phyloP scores from a whole-genome alignment of 768 basidiomycete species.

The Tylopilus plumbeoviolaceoides region DNA sequence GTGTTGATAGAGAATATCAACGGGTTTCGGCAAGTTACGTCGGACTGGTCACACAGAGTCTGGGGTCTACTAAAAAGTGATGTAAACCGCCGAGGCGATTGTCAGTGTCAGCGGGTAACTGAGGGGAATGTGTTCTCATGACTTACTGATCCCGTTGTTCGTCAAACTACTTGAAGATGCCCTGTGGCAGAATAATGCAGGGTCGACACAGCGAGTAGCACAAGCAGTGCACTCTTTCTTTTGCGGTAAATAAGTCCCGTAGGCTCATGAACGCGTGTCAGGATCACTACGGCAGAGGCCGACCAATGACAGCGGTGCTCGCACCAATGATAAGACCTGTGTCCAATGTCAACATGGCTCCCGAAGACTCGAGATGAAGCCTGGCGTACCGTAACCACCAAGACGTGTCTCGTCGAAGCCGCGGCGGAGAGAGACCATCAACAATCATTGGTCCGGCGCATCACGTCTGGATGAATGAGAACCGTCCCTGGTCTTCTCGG shows the following conservation, averaged over 20 bases:
- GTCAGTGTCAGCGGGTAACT: slow-evolving; percentile 2
- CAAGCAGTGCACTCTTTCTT: slow-evolving; percentile 58
- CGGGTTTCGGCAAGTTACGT: neutral
- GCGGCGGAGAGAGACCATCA: slow-evolving; percentile 39
- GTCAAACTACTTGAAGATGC: slow-evolving; percentile 49
- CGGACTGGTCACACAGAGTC: neutral
- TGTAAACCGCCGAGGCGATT: slow-evolving; percentile 48
- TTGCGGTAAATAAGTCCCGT: slow-evolving; percentile 48
- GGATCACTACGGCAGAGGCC: slow-evolving; percentile 31
- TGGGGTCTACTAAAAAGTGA: slow-evolving; percentile 43
- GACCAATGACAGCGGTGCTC: slow-evolving; percentile 51
- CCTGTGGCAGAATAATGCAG: slow-evolving; percentile 53
- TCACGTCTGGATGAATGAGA: neutral
- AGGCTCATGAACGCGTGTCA: slow-evolving; percentile 48
- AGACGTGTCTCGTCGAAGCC: slow-evolving; percentile 51
- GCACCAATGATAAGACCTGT: slow-evolving; percentile 57
- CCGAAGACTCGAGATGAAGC: neutral
- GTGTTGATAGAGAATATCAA: slow-evolving; percentile 53
- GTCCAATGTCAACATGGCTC: neutral
- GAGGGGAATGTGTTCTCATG: neutral
- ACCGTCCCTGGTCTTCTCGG: neutral
- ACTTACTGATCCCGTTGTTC: slow-evolving; percentile 62
- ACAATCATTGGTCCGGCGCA: slow-evolving; percentile 25
- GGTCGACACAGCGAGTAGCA: slow-evolving; percentile 63
- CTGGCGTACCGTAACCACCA: slow-evolving; percentile 48